A percentile compares a stretch with the other conserved stretches of the same genome.
Evolutionary conservation across 306 rosid genomes (phyloP).

Genomic region (Vigna radiata): DNA sequence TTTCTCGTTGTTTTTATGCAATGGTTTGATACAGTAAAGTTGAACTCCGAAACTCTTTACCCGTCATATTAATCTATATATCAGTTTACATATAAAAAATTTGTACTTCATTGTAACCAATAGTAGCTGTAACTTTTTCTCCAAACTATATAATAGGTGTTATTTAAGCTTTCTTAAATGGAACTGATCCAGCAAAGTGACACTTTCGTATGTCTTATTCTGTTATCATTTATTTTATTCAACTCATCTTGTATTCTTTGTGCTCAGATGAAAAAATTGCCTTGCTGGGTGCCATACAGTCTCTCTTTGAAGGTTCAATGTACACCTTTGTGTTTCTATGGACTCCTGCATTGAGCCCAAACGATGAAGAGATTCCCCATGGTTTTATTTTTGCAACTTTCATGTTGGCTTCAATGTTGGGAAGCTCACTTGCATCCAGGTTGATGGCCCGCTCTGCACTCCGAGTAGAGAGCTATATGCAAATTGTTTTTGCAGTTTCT

Average conservation of each 20-base stretch:
- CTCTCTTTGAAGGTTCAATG: conserved; percentile 97
- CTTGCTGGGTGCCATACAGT: conserved; percentile 88
- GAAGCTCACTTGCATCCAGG: conserved; percentile 91
- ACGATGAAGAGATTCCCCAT: conserved; percentile 91
- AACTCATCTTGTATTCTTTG: conserved; percentile 14
- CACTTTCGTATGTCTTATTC: conserved; percentile 23
- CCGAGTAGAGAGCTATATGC: conserved; percentile 91
- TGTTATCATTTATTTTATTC: conserved; percentile 22
- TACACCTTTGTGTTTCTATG: conserved; percentile 91
- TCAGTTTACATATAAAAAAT: conserved; percentile 1
- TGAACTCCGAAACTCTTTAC: conserved; percentile 24
- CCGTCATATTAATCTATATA: neutral
- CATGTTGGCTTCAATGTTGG: conserved; percentile 96
- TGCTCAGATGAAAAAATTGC: conserved; percentile 85
- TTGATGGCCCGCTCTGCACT: conserved; percentile 71
- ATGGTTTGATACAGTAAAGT: conserved; percentile 35
- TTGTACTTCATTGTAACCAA: conserved; percentile 12
- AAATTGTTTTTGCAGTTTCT: conserved; percentile 74
- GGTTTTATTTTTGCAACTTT: conserved; percentile 94
- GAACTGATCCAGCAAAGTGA: conserved; percentile 12
- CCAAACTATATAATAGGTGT: neutral
- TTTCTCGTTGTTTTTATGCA: conserved; percentile 28
- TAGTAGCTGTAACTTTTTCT: neutral
- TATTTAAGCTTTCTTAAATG: conserved; percentile 6
- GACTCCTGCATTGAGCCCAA: conserved; percentile 98